phyloP scores from a whole-genome alignment of 805 yeast species.

The Maudiozyma saulgeensis region DNA sequence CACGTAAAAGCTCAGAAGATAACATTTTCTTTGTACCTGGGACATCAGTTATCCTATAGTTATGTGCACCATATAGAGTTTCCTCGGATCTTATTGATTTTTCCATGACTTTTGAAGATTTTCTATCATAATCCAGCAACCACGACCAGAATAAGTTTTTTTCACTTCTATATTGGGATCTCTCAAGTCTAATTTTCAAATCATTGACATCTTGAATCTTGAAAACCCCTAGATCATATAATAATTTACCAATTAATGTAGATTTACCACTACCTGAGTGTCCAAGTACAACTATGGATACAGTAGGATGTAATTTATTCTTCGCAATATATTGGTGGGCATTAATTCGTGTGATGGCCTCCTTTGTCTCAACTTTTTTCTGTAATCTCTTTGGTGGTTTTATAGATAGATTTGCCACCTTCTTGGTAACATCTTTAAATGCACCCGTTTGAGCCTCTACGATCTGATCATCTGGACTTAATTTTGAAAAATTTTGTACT shows the following conservation, averaged over 20 bases:
- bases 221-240: slow-evolving; percentile 5
- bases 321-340: not conserved
- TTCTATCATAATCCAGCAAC: slow-evolving; percentile 4
- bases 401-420: slow-evolving; percentile 2
- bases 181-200: slow-evolving; percentile 3
- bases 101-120: slow-evolving; percentile 1
- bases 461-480: slow-evolving; percentile 78
- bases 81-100: not conserved
- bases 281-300: slow-evolving; percentile 6
- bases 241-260: slow-evolving; percentile 9
- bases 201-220: slow-evolving; percentile 7
- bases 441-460: slow-evolving; percentile 47
- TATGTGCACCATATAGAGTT: not conserved
- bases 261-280: slow-evolving; percentile 11
- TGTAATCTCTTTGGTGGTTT: not conserved
- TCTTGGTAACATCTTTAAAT: slow-evolving; percentile 28
- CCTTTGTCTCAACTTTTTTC: not conserved
- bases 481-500: slow-evolving; percentile 46
- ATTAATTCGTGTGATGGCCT: slow-evolving; percentile 1
- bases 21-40: slow-evolving; percentile 3
- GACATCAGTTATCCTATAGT: slow-evolving; percentile 2
- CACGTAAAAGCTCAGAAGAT: not conserved
- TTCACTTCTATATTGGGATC: not conserved
- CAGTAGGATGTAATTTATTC: not conserved
- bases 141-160: slow-evolving; percentile 3